phyloP scores from a whole-genome alignment of 345 rosid species.

The Mallotus nudiflorus region DNA sequence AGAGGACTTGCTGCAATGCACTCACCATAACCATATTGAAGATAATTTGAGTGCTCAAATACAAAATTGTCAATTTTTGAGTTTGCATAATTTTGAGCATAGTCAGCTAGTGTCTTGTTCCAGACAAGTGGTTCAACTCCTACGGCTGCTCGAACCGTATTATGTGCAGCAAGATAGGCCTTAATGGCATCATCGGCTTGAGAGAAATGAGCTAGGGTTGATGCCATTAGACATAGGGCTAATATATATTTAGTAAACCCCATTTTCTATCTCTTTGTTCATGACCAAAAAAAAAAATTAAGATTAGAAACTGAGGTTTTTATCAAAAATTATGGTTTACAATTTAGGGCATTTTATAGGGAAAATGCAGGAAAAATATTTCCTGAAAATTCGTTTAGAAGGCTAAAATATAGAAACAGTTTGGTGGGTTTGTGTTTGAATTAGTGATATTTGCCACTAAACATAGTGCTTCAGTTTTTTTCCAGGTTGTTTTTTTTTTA shows the following conservation, averaged over 20 bases:
- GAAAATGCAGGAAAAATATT: too few relatives aligned
- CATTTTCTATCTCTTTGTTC: not conserved
- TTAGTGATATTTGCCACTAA: too few relatives aligned
- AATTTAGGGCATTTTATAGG: too few relatives aligned
- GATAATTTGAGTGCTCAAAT: conserved; percentile 32
- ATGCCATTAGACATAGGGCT: not conserved
- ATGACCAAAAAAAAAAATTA: not conserved
- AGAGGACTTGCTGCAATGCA: conserved; percentile 28
- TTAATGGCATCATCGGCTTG: not conserved
- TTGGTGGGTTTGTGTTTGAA: too few relatives aligned
- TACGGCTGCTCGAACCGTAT: conserved; percentile 11
- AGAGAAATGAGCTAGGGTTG: not conserved
- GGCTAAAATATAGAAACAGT: too few relatives aligned
- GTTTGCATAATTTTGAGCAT: conserved; percentile 20
- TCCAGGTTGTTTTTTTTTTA: too few relatives aligned
- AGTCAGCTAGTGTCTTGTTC: conserved; percentile 22
- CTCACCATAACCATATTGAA: conserved; percentile 23
- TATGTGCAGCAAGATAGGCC: conserved; percentile 28
- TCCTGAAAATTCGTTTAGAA: too few relatives aligned
- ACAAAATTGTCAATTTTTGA: conserved; percentile 5
- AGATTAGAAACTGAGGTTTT: not conserved
- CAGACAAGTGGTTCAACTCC: conserved; percentile 23
- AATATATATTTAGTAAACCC: not conserved
- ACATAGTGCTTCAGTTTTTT: too few relatives aligned
- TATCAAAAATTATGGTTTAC: not conserved